phyloP scores from a whole-genome alignment of 2,329 filamentous ascomycete species.

The Colletotrichum sublineola region DNA sequence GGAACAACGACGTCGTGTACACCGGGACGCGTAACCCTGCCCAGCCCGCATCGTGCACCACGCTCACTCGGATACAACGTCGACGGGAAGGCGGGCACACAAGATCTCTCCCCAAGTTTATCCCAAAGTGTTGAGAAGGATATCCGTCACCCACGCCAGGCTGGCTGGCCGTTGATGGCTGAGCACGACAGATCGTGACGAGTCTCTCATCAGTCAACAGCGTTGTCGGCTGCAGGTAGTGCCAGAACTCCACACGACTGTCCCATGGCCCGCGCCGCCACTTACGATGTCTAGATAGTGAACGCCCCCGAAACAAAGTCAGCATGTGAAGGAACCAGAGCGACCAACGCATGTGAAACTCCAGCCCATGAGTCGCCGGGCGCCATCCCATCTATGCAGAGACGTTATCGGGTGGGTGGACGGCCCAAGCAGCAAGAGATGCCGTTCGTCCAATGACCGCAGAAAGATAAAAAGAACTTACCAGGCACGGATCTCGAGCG shows the following conservation, averaged over 20 bases:
- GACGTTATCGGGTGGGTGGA: constrained; percentile 1
- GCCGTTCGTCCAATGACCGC: constrained; percentile 31
- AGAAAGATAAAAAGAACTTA: not conserved
- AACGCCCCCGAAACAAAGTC: not conserved
- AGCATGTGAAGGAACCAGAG: not conserved
- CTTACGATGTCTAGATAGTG: not conserved
- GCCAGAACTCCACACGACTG: not conserved
- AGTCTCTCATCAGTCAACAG: not conserved
- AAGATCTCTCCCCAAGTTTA: not conserved
- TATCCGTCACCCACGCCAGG: not conserved
- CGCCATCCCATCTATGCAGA: constrained; percentile 23
- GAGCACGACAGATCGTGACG: not conserved
- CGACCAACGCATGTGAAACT: constrained; percentile 10
- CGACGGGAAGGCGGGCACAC: not conserved
- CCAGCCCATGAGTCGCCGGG: constrained; percentile 18
- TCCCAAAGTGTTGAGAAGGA: not conserved
- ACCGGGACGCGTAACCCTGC: too few species aligned
- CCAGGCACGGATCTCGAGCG: constrained; percentile 17
- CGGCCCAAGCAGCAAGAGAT: constrained; percentile 19
- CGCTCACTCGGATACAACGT: not conserved
- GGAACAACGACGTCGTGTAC: not conserved
- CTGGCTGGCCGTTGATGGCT: not conserved
- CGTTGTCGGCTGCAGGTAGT: not conserved
- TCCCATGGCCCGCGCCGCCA: not conserved
- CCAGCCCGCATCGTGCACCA: too few species aligned